Base-by-base conservation (phyloP, 371 early-diverging fungal genomes). In the Mucor lusitanicus region DNA sequence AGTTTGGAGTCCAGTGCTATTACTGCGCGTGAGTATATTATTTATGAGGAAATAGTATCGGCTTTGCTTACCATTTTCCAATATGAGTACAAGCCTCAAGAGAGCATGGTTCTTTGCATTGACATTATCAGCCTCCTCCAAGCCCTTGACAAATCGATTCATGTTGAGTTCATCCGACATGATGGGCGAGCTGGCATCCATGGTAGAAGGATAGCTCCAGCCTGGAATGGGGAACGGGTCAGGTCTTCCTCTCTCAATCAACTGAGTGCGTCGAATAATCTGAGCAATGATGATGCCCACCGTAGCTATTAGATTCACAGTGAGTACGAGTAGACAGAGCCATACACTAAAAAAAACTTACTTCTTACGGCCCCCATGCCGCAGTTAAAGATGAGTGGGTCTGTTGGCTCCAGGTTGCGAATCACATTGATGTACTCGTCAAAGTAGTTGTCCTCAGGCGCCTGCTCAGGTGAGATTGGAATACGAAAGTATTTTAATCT, bases 281-380 rank as follows among this genome's bases (percentile, higher is more conserved):
- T 86, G 81, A 3, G 87, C 88, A 46, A 85, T 80, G 27, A 87
- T 80, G 74, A 88, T 89, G 27, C 88, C 88, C 37, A 86, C 87
- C 53, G 91, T 90, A 23, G 90, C 89, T 89, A 35, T 7, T 33
- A 65, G 13, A 50, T 21, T 54, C 3, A 7, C 19, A 17, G 25
- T 69, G 46, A 58, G 42, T 44, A 15, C 15, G 1, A 11, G n/a
- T 0, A 17, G 33, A 15, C n/a, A n/a, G n/a, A n/a, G n/a, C n/a
- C n/a, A 19, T 1, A 40, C 9, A 59, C 32, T 23, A 46, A 15
- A 53, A 33, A 19, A 7, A 3, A 78, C 87, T 73, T 85, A 87
- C 88, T 91, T 66, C 92, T 65, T 11, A 90, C 91, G 27, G 83
- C 87, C 1, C 92, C 92, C 78, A 90, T 88, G 27, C 92, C 92